Percentiles rank a stretch among this genome's conserved stretches.
phyloP scores from a whole-genome alignment of 768 basidiomycete genomes.

The Atractiella rhizophila region DNA sequence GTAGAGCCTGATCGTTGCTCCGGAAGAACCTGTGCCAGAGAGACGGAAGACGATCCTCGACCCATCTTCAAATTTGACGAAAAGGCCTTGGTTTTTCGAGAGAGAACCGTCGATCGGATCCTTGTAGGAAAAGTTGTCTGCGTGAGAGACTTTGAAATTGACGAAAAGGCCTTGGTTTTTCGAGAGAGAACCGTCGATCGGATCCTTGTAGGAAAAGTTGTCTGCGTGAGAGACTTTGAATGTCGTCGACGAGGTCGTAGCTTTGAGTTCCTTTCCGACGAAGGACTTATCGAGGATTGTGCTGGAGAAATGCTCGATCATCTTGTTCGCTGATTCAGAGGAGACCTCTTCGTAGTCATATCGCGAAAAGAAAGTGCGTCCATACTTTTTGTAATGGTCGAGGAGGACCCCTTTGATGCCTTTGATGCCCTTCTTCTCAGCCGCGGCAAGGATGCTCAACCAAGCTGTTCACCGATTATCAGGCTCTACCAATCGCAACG shows the following conservation, averaged over 20 bases:
- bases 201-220: constrained; percentile 92
- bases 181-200: constrained; percentile 81
- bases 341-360: constrained; percentile 98
- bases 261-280: constrained; percentile 38
- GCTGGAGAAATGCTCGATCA: constrained; percentile 47
- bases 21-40: constrained; percentile 83
- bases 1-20: constrained; percentile 89
- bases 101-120: constrained; percentile 93
- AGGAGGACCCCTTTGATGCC: constrained; percentile 67
- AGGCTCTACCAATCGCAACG: background rate
- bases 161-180: constrained; percentile 91
- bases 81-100: constrained; percentile 84
- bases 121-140: constrained; percentile 81
- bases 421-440: constrained; percentile 30
- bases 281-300: no score
- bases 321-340: constrained; percentile 61
- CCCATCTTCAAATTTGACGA: constrained; percentile 73
- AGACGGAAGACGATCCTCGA: constrained; percentile 84
- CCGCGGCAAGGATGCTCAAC: constrained; percentile 79
- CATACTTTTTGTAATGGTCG: constrained; percentile 72
- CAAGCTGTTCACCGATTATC: constrained; percentile 36
- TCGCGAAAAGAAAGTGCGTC: constrained; percentile 88
- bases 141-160: constrained; percentile 51
- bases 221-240: constrained; percentile 55
- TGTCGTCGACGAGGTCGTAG: constrained; percentile 37